phyloP scores from a whole-genome alignment of 2,329 filamentous ascomycete genomes.

The Nemania bipapillata region DNA sequence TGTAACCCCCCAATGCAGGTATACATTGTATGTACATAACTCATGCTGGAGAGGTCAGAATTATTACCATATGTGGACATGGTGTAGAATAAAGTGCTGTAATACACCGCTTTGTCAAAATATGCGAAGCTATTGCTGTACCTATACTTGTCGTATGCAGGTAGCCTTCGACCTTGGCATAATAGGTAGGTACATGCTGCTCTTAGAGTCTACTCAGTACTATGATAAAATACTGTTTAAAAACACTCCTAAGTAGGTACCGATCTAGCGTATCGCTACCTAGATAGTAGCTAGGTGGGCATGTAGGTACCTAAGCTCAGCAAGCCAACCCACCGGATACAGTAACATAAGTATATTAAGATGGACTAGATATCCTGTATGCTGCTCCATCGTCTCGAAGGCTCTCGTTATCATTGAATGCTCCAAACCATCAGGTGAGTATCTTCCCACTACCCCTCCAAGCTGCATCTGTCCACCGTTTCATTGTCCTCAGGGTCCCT shows the following conservation, averaged over 20 bases:
- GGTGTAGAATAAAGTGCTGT: not conserved
- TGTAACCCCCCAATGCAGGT: not conserved
- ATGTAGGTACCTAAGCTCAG: not conserved
- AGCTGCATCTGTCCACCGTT: slow-evolving; percentile 16
- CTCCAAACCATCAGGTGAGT: slow-evolving; percentile 36
- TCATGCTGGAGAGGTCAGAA: not conserved
- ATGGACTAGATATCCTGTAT: slow-evolving; percentile 17
- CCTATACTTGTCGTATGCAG: not conserved
- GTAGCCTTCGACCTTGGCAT: not conserved
- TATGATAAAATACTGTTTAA: not conserved
- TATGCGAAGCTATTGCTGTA: not conserved
- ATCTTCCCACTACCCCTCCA: slow-evolving; percentile 27
- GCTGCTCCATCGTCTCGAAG: not conserved
- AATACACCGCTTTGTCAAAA: not conserved
- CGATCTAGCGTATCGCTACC: not conserved
- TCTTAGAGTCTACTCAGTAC: not conserved
- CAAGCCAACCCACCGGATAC: not conserved
- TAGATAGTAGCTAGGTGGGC: not conserved
- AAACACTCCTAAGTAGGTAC: not conserved
- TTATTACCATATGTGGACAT: too few species aligned
- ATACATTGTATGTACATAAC: not conserved
- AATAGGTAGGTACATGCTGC: not conserved
- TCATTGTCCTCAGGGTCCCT: not conserved
- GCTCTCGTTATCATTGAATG: not conserved
- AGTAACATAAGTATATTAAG: slow-evolving; percentile 30